Evolutionary conservation across 2,329 filamentous ascomycete species (phyloP).

Genomic region (Bimuria novae-zelandiae): DNA sequence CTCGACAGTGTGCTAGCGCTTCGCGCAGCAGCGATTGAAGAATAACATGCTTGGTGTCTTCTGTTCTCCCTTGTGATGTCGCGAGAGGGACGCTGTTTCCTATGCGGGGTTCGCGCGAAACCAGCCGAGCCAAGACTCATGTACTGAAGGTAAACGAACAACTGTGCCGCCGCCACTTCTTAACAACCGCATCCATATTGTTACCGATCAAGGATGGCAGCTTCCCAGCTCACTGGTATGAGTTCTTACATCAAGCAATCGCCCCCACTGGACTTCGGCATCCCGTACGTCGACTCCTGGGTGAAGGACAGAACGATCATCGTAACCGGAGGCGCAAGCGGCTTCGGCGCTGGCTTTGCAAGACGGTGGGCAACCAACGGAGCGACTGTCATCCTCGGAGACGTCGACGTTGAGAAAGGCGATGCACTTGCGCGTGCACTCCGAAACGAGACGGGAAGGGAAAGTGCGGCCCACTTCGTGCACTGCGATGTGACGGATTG

Average conservation of each 20-base stretch:
- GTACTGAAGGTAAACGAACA: too few relatives aligned
- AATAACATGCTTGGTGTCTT: too few relatives aligned
- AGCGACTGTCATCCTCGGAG: slow-evolving; percentile 66
- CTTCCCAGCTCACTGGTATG: slow-evolving; percentile 16
- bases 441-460: slow-evolving; percentile 48
- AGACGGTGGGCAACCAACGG: slow-evolving; percentile 44
- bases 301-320: slow-evolving; percentile 45
- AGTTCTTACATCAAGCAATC: slow-evolving; percentile 39
- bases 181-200: too few relatives aligned
- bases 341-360: slow-evolving; percentile 47
- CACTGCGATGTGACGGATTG: slow-evolving; percentile 69
- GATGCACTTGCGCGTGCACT: slow-evolving; percentile 60
- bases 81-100: too few relatives aligned
- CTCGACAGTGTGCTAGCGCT: too few relatives aligned
- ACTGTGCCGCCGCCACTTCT: too few relatives aligned
- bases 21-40: too few relatives aligned
- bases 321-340: slow-evolving; percentile 47
- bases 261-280: slow-evolving; percentile 43
- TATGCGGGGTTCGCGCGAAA: too few relatives aligned
- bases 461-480: slow-evolving; percentile 60
- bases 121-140: too few relatives aligned
- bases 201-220: too few relatives aligned
- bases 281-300: slow-evolving; percentile 43
- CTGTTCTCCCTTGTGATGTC: too few relatives aligned
- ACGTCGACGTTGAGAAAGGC: slow-evolving; percentile 62